Conservation (phyloP, 1,284 basidiomycete species). For the Crucibulum cyathiforme region DNA sequence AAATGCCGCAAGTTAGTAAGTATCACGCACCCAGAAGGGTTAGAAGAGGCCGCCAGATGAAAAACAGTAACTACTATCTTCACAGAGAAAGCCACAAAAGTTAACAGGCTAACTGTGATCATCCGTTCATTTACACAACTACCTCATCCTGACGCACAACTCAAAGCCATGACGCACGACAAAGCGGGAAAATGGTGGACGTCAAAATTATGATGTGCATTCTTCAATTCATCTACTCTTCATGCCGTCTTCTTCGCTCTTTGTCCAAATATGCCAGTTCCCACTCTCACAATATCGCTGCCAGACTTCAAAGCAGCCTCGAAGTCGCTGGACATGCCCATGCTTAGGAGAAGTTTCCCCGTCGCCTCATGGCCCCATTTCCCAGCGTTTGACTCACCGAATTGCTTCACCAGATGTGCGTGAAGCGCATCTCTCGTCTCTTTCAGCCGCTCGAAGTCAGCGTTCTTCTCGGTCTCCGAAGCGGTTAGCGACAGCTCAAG, state of each 20-base stretch:
- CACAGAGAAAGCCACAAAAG: too few relatives aligned
- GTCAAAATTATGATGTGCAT: not conserved
- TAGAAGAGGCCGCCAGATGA: too few relatives aligned
- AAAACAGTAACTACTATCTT: too few relatives aligned
- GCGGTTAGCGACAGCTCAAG: slow-evolving; percentile 70
- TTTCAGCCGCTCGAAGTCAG: slow-evolving; percentile 81
- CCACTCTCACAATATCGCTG: slow-evolving; percentile 89
- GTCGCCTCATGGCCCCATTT: slow-evolving; percentile 57
- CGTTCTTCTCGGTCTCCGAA: slow-evolving; percentile 71
- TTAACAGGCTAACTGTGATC: too few relatives aligned
- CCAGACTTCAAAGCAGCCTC: slow-evolving; percentile 85
- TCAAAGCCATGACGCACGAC: not conserved
- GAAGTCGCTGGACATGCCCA: slow-evolving; percentile 99
- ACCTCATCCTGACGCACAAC: too few relatives aligned
- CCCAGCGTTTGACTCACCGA: slow-evolving; percentile 31
- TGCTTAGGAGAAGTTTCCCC: slow-evolving; percentile 80
- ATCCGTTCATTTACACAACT: too few relatives aligned
- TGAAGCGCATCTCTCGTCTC: slow-evolving; percentile 67
- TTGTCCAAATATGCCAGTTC: slow-evolving; percentile 89
- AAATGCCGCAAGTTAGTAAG: too few relatives aligned
- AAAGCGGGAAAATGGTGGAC: not conserved
- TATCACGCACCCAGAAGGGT: too few relatives aligned
- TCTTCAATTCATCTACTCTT: not conserved
- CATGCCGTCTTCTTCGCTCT: slow-evolving; percentile 55
- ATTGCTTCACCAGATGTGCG: slow-evolving; percentile 44